Evolutionary conservation across 192 early-diverging fungal species (phyloP), one percentile per base, ranked within the genome.

Genomic region (Umbelopsis sp.): DNA sequence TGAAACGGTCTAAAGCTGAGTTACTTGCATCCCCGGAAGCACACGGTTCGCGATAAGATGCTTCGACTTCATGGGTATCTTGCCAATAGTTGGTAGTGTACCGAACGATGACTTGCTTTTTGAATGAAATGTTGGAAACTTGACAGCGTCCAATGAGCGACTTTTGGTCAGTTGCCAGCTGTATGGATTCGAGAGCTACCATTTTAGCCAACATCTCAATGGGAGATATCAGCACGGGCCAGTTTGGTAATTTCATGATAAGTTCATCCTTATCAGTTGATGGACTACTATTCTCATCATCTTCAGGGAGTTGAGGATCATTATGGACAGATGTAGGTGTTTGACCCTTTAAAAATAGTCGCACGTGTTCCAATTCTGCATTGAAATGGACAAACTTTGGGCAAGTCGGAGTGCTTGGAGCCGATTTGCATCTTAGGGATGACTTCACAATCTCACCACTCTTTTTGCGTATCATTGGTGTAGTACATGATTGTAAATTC

Each of bases 21-120:
- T 53, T 65, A n/a, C 65, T 55, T 35, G 85, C 87, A 71, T 80
- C 74, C n/a, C 68, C 64, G 16, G 71, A 77, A 21, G 82, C 71
- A 55, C 90, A 80, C 2, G 84, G 82, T 74, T 89, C 90, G 33
- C 64, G 73, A 72, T 82, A 98, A 13, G 67, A 67, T 16, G 93
- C 96, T 3, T 27, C 35, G 7, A 84, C 73, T 75, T 98, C 93
- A 30, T 85, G 74, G 22, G 78, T 84, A 0, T 93, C 84, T 51
- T 83, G 82, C 96, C 96, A 98, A 58, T 82, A 85, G 82, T 97
- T 91, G 44, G 85, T 84, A 13, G 96, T 91, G 78, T 92, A 92
- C 11, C 94, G 84, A 67, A 96, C 87, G n/a, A 72, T 69, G 22
- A 98, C 92, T 1, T 69, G 25, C 78, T 98, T 98, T 51, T 92